Conservation (phyloP, 257 asterid species). For the Gentiana dahurica region DNA sequence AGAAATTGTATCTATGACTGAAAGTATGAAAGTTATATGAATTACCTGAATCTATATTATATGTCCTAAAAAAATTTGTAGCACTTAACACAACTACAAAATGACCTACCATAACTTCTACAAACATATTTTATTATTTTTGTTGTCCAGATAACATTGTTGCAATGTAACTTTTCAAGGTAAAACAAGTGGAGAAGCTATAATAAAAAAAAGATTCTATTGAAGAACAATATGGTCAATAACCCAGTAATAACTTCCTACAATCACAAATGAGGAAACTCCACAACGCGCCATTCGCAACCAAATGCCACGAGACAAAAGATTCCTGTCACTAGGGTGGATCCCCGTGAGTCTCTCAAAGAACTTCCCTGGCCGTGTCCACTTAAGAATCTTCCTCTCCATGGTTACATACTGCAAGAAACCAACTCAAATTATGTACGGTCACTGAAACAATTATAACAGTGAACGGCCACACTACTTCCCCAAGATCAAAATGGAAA, state of each 20-base stretch:
- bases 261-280: slow-evolving; percentile 54
- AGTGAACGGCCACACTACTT: no score
- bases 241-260: slow-evolving; percentile 67
- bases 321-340: slow-evolving; percentile 74
- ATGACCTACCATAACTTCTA: no score
- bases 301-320: slow-evolving; percentile 58
- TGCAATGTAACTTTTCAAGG: no score
- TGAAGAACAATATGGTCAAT: slow-evolving; percentile 29
- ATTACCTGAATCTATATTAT: no score
- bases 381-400: slow-evolving; percentile 83
- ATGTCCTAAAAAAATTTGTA: no score
- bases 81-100: no score
- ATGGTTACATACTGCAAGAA: slow-evolving; percentile 54
- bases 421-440: slow-evolving; percentile 6
- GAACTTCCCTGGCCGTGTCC: slow-evolving; percentile 68
- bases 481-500: no score
- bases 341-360: slow-evolving; percentile 82
- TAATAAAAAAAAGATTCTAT: neutral
- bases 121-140: no score
- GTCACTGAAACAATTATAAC: neutral
- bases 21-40: no score
- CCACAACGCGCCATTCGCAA: slow-evolving; percentile 88
- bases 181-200: no score
- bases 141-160: no score
- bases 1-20: no score